phyloP scores from a whole-genome alignment of 176 grass and related monocot genomes.

The Triticum timopheevii region DNA sequence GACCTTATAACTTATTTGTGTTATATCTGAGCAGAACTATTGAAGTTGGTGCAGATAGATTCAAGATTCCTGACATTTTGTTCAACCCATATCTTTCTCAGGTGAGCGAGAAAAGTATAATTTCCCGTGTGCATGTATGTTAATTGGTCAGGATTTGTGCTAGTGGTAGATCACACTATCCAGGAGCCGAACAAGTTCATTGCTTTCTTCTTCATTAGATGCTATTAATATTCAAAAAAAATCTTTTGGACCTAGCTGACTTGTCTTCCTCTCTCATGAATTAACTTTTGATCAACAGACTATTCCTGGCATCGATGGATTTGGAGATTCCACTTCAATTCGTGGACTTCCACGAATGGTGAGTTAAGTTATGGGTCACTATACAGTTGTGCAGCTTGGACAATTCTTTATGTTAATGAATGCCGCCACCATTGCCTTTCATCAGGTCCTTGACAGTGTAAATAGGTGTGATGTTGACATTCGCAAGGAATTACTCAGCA shows the following conservation, averaged over 20 bases:
- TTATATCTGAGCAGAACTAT: constrained; percentile 70
- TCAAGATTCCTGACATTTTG: constrained; percentile 97
- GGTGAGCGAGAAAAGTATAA: constrained; percentile 50
- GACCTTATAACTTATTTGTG: constrained; percentile 14
- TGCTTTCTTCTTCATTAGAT: constrained; percentile 23
- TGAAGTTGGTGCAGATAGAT: constrained; percentile 99
- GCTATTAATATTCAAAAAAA: background rate
- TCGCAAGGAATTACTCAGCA: constrained; percentile 90
- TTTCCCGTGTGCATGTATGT: background rate
- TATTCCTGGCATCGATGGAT: constrained; percentile 82
- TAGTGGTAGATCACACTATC: constrained; percentile 6
- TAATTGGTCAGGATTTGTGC: constrained; percentile 22
- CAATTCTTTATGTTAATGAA: constrained; percentile 30
- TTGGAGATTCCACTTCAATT: constrained; percentile 57
- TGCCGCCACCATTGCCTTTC: constrained; percentile 23
- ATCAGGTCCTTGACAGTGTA: constrained; percentile 94
- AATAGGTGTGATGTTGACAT: constrained; percentile 96
- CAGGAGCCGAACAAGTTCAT: background rate
- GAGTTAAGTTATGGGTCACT: constrained; percentile 18
- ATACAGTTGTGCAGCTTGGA: background rate
- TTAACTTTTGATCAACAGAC: constrained; percentile 51
- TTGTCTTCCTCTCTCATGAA: constrained; percentile 4
- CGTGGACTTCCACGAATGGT: constrained; percentile 90
- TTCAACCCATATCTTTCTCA: constrained; percentile 93
- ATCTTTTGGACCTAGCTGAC: constrained; percentile 14